These are phyloP conservation scores for Salvia rosmarinus DNA, from an alignment of 257 asterid genomes.

Conservation along the genomic window DNA sequence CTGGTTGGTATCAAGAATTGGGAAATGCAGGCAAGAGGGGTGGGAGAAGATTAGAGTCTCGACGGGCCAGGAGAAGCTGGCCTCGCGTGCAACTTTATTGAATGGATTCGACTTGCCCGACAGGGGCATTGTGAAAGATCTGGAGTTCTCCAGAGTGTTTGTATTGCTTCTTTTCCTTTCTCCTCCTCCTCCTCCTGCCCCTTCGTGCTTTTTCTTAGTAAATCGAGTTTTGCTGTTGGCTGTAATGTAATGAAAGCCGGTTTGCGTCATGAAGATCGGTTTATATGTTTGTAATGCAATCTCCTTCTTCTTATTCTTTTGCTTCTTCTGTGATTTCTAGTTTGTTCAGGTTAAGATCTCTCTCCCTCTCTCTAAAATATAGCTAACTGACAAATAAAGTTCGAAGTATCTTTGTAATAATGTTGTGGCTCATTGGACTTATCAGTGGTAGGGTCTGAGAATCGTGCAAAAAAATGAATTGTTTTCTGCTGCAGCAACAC, in stretches of 20 bases:
- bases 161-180: constrained; percentile 24
- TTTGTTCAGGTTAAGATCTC: constrained; percentile 32
- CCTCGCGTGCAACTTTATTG: background rate
- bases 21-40: background rate
- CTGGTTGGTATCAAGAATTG: background rate
- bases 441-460: constrained; percentile 24
- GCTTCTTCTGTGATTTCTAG: constrained; percentile 22
- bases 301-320: background rate
- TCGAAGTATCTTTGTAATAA: constrained; percentile 28
- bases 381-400: constrained; percentile 22
- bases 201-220: constrained; percentile 3
- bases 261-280: constrained; percentile 24
- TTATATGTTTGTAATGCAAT: constrained; percentile 30
- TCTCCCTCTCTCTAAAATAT: constrained; percentile 13
- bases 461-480: background rate
- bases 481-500: constrained; percentile 15
- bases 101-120: background rate
- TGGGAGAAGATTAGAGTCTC: background rate
- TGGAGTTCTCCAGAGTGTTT: constrained; percentile 22
- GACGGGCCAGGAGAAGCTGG: constrained; percentile 28
- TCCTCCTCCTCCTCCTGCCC: background rate
- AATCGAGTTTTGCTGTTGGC: constrained; percentile 31
- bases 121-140: background rate
- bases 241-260: constrained; percentile 20
- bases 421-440: constrained; percentile 28